Conservation (phyloP, 2,329 filamentous ascomycete genomes). For the Exophiala lecanii-corni region DNA sequence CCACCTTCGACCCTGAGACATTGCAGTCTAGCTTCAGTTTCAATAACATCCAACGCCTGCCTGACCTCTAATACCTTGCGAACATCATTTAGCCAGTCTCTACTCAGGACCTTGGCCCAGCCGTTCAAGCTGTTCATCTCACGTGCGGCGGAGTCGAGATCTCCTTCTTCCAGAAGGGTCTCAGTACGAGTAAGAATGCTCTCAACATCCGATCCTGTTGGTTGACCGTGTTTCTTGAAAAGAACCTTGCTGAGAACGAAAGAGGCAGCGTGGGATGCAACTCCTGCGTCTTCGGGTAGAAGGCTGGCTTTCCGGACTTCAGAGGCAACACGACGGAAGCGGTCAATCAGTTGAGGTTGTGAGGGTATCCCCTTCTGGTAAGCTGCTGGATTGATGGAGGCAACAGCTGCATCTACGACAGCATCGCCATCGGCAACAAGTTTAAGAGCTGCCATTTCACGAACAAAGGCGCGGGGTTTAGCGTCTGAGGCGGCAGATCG, state of each 20-base stretch:
- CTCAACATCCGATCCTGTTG: conserved; percentile 84
- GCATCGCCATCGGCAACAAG: conserved; percentile 80
- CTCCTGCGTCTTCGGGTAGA: conserved; percentile 86
- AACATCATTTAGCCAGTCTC: conserved; percentile 89
- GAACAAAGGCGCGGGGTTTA: conserved; percentile 73
- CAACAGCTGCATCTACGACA: conserved; percentile 87
- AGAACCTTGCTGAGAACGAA: conserved; percentile 87
- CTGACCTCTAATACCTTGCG: conserved; percentile 89
- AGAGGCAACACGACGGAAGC: conserved; percentile 84
- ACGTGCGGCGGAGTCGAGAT: conserved; percentile 82
- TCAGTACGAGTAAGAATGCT: conserved; percentile 87
- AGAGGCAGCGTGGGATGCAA: conserved; percentile 89
- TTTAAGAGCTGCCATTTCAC: conserved; percentile 89
- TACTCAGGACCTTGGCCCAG: conserved; percentile 92
- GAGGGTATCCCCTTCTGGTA: conserved; percentile 91
- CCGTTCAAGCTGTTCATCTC: conserved; percentile 92
- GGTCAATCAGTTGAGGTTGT: conserved; percentile 80
- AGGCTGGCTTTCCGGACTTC: conserved; percentile 94
- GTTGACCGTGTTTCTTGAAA: conserved; percentile 88
- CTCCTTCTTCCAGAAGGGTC: conserved; percentile 84
- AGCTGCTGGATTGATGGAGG: conserved; percentile 88
- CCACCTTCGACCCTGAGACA: conserved; percentile 68
- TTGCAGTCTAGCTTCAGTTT: conserved; percentile 82
- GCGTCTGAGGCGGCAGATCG: conserved; percentile 53
- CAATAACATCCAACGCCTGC: conserved; percentile 93